A percentile compares a stretch with the other conserved stretches of the same genome.
phyloP scores from a whole-genome alignment of 768 basidiomycete genomes.

The Galerina marginata region DNA sequence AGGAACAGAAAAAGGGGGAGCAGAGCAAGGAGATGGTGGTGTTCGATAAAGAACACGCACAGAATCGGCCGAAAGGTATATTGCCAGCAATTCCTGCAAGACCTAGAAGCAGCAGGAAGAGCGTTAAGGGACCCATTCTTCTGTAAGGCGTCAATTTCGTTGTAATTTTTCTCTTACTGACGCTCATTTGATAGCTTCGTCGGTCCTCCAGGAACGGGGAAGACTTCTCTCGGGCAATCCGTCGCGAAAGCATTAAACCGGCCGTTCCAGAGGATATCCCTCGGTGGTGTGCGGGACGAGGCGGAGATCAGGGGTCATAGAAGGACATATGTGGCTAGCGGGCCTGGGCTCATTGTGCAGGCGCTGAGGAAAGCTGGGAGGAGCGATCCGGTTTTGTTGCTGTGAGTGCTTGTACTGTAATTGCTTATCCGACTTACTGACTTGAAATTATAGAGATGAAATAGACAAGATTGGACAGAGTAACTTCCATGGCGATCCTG shows the following conservation, averaged over 20 bases:
- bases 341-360: slow-evolving; percentile 85
- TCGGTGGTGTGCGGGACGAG: slow-evolving; percentile 93
- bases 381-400: slow-evolving; percentile 77
- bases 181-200: slow-evolving; percentile 59
- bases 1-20: slow-evolving; percentile 9
- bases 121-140: slow-evolving; percentile 76
- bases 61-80: slow-evolving; percentile 23
- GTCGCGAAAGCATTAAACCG: slow-evolving; percentile 82
- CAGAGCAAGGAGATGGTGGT: slow-evolving; percentile 34
- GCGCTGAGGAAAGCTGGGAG: slow-evolving; percentile 85
- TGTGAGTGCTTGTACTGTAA: slow-evolving; percentile 47
- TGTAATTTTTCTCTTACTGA: slow-evolving; percentile 2
- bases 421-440: slow-evolving; percentile 1
- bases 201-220: slow-evolving; percentile 90
- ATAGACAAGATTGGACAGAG: slow-evolving; percentile 90
- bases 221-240: slow-evolving; percentile 90
- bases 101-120: slow-evolving; percentile 37
- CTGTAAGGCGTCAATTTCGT: slow-evolving; percentile 43
- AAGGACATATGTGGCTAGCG: slow-evolving; percentile 91
- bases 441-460: slow-evolving; percentile 63
- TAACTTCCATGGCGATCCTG: slow-evolving; percentile 92
- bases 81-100: slow-evolving; percentile 12
- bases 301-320: slow-evolving; percentile 62
- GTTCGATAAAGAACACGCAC: slow-evolving; percentile 30
- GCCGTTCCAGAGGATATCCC: slow-evolving; percentile 90